Conservation (phyloP, 1,284 basidiomycete species). For the Sanghuangporus baumii region DNA sequence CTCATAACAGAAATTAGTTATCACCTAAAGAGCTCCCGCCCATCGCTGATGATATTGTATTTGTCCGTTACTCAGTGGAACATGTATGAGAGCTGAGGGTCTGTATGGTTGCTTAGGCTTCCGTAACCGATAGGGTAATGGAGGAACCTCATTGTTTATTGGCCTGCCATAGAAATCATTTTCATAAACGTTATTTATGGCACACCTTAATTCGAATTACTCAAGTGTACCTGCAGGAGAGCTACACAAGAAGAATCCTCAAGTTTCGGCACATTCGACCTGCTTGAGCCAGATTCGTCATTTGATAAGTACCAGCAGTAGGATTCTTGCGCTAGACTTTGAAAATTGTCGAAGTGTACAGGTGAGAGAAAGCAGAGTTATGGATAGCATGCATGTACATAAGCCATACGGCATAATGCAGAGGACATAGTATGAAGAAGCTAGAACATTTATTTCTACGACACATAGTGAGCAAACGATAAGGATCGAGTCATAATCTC, state of each 20-base stretch:
- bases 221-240: neutral
- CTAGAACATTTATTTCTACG: constrained; percentile 17
- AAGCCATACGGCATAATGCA: constrained; percentile 14
- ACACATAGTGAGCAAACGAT: neutral
- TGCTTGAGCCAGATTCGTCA: neutral
- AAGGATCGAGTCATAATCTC: neutral
- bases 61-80: neutral
- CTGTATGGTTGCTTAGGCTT: neutral
- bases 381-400: constrained; percentile 10
- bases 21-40: neutral
- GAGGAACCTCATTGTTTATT: neutral
- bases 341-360: neutral
- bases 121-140: neutral
- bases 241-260: neutral
- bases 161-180: neutral
- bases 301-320: neutral
- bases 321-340: neutral
- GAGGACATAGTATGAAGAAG: constrained; percentile 6
- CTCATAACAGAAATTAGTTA: neutral
- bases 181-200: neutral
- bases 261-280: neutral
- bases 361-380: neutral
- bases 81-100: neutral
- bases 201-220: neutral
- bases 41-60: neutral